Evolutionary conservation across 2,329 filamentous ascomycete genomes (phyloP), one percentile per base, ranked within the genome.

Genomic region (Dactylellina parvicollis): DNA sequence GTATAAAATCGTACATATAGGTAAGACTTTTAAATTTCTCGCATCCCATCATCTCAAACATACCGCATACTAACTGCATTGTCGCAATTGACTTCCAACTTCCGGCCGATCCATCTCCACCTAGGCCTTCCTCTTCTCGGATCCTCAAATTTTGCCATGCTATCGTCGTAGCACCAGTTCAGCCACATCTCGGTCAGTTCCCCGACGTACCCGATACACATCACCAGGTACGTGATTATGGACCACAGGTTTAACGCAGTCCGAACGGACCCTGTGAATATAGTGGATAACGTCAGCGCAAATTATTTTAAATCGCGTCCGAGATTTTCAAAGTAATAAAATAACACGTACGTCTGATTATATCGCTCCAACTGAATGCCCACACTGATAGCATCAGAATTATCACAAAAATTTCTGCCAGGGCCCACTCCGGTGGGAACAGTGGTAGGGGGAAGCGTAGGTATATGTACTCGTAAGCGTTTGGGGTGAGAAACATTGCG

Each of bases 151-250:
- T 24, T 36, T 22, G 5, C 10, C 28, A 24, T 7, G 24, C 38
- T 32, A 16, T 54, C 49, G 2, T 54, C 32, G 22, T 54, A 38
- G 10, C 49, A 54, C 49, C 49, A 54, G 24, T 38, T 38, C 32
- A 54, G 18, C 30, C 49, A 54, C 30, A 10, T 16, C 3, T 54
- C 49, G 3, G 18, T 7, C 16, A 36, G 14, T 38, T 54, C 49
- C 10, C 16, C 32, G n/a, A 54, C 5, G 38, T 40, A 38, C 10
- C 49, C 16, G 14, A 54, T 9, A 3, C 32, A 24, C 32, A 54
- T 24, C 7, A 16, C 24, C 7, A 24, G 2, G 26, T 36, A 54
- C 1, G 38, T n/a, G 4, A 54, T 10, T 5, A 7, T 18, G 5
- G 49, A 54, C 49, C 49, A 54, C 20, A n/a, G 4, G 14, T 54